A percentile compares a stretch with the other conserved stretches of the same genome.
Evolutionary conservation across 345 rosid genomes (phyloP).

Genomic region (Triadica sebifera): DNA sequence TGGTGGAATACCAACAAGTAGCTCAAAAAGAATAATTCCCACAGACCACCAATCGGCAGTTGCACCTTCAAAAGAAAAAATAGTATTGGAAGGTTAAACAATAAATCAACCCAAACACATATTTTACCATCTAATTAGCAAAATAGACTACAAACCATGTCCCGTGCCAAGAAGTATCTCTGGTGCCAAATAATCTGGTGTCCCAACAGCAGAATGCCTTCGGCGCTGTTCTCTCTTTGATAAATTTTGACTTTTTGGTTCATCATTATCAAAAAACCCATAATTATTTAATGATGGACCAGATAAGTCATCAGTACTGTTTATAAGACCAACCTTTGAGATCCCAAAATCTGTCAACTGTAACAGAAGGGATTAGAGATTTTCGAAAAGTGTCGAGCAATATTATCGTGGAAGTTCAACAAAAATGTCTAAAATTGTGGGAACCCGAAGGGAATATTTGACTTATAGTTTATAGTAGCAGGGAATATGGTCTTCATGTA

Average conservation of each 20-base stretch:
- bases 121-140: constrained; percentile 1
- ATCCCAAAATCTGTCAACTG: constrained; percentile 99
- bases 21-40: constrained; percentile 85
- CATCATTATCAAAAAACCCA: constrained; percentile 55
- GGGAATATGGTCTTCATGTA: background rate
- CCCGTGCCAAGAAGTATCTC: constrained; percentile 99
- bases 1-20: constrained; percentile 91
- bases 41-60: constrained; percentile 99
- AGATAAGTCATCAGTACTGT: constrained; percentile 94
- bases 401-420: background rate
- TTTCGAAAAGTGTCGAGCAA: constrained; percentile 18
- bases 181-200: constrained; percentile 98
- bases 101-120: background rate
- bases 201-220: constrained; percentile 80
- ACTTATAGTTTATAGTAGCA: background rate
- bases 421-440: background rate
- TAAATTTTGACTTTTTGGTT: constrained; percentile 40
- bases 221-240: constrained; percentile 56
- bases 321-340: constrained; percentile 92
- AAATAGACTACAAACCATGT: constrained; percentile 56
- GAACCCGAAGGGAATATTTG: constrained; percentile 3
- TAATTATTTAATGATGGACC: constrained; percentile 58
- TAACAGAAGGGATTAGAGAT: constrained; percentile 36
- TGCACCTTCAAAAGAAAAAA: constrained; percentile 49
- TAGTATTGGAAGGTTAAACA: constrained; percentile 17